Evolutionary conservation across 83 land plant genomes (phyloP).

Genomic region (Diphasiastrum complanatum): DNA sequence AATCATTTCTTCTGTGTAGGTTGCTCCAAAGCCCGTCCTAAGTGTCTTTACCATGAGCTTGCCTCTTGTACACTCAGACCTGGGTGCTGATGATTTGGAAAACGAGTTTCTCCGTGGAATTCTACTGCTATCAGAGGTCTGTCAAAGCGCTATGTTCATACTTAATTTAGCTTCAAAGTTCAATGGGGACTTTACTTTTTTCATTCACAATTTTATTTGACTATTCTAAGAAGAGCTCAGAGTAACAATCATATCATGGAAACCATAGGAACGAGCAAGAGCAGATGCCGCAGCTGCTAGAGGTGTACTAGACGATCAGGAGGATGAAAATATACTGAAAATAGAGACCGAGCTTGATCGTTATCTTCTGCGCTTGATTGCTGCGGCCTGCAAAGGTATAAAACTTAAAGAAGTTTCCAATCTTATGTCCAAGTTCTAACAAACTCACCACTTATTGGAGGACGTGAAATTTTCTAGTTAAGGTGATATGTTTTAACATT

Average conservation of each 20-base stretch:
- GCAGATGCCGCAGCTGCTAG: constrained; percentile 47
- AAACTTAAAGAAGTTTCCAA: not conserved
- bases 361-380: constrained; percentile 79
- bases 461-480: not conserved
- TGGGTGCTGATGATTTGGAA: constrained; percentile 81
- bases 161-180: no score
- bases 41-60: constrained; percentile 49
- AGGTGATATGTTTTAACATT: not conserved
- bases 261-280: constrained; percentile 51
- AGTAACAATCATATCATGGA: no score
- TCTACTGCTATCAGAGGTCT: constrained; percentile 51
- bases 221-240: no score
- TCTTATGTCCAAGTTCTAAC: no score
- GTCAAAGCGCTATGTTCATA: constrained; percentile 31
- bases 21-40: constrained; percentile 75
- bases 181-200: not conserved
- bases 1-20: constrained; percentile 39
- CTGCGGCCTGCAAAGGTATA: constrained; percentile 83
- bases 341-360: constrained; percentile 72
- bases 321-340: constrained; percentile 63
- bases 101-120: constrained; percentile 57
- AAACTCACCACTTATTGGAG: no score
- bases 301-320: constrained; percentile 43
- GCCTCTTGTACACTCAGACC: constrained; percentile 80
- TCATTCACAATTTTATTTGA: not conserved